Evolutionary conservation across 768 basidiomycete species (phyloP).

Genomic region (Trametes gibbosa): DNA sequence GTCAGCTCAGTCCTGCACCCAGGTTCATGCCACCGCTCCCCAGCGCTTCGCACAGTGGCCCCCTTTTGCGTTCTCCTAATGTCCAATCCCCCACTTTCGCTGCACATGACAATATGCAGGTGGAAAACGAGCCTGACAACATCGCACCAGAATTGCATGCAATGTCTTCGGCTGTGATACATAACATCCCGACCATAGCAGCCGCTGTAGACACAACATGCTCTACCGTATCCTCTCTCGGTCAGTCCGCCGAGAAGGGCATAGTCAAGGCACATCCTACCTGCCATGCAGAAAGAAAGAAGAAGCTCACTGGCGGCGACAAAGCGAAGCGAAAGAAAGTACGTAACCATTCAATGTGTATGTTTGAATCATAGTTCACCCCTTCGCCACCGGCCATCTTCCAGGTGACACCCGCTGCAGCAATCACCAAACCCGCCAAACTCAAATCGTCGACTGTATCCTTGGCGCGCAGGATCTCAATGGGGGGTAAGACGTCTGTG

Average conservation of each 20-base stretch:
- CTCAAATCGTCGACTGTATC: conserved; percentile 16
- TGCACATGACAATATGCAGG: too few species aligned
- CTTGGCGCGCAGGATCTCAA: conserved; percentile 8
- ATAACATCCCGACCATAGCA: neutral
- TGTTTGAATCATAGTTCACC: neutral
- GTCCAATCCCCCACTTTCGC: neutral
- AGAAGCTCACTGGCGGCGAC: conserved; percentile 12
- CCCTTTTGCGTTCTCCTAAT: neutral
- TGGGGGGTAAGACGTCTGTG: conserved; percentile 2
- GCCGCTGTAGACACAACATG: neutral
- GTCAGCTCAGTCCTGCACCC: conserved; percentile 41
- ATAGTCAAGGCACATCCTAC: conserved; percentile 6
- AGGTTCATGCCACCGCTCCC: neutral
- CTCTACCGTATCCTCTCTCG: neutral
- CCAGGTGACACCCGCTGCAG: conserved; percentile 12
- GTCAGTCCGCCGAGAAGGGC: neutral
- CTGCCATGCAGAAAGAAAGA: neutral
- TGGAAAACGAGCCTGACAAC: neutral
- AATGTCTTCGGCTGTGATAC: neutral
- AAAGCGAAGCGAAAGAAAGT: conserved; percentile 19
- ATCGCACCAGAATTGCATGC: neutral
- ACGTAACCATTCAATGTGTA: neutral
- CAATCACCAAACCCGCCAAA: conserved; percentile 14
- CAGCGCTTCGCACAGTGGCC: neutral
- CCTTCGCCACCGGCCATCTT: neutral